Base-by-base conservation (phyloP, 257 asterid species). In the Thymus quinquecostatus region DNA sequence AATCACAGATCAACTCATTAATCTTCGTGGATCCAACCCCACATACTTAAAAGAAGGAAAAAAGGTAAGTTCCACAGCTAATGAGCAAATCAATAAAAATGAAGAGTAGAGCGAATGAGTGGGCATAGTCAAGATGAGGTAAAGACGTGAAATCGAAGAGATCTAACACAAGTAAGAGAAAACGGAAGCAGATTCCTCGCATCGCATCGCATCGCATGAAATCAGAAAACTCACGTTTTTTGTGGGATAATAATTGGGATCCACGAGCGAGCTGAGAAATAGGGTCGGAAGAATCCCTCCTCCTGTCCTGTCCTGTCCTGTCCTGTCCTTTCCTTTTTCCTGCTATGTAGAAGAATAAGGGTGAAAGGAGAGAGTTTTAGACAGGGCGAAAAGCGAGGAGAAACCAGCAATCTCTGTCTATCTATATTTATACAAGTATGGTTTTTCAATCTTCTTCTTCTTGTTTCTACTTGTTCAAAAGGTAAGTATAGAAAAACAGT, bases 381-480 rank as follows among this genome's bases (percentile, higher is more conserved):
- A 69, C 70, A 70, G 51, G 38, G 68, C 74, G 77, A 78, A 58
- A 78, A 72, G 75, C 68, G 69, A 65, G 80, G 85, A 38, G 70
- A 2, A 68, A 59, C 76, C 14, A 59, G 53, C 60, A 56, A 61
- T 41, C 69, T 64, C 27, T 21, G 21, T 59, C 41, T 38, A 50
- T 43, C 71, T 65, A 70, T 75, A 66, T 70, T 65, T 75, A 75
- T 71, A 71, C 74, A 70, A 21, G 21, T 21, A 21, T 21, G 21
- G 21, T 21, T 21, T 21, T 21, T 21, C 21, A 21, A 21, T 21
- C 21, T 21, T 21, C 21, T 21, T 21, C 21, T 21, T 21, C 21
- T 21, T 21, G 21, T 21, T 21, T 21, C 21, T 21, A 21, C 21
- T 21, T 21, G 21, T 21, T 21, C 21, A 21, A 21, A 21, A 21